These are phyloP conservation scores for Recurvomyces mirabilis DNA, from an alignment of 495 filamentous ascomycete species.

Conservation along the genomic window DNA sequence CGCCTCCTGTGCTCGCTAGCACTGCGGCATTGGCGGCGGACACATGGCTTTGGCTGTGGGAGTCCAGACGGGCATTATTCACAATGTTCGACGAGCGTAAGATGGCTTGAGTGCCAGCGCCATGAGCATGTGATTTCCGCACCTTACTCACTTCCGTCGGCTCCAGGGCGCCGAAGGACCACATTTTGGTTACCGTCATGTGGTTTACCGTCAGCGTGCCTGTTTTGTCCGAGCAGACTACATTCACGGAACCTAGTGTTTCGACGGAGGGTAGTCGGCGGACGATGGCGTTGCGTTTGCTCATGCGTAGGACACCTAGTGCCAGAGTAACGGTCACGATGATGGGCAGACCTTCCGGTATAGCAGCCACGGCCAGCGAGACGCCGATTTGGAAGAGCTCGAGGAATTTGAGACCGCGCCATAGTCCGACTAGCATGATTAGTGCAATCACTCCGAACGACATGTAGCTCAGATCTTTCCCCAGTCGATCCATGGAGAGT, in stretches of 20 bases:
- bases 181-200: slow-evolving; percentile 95
- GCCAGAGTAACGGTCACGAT: slow-evolving; percentile 96
- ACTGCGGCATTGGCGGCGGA: slow-evolving; percentile 62
- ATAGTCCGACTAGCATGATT: slow-evolving; percentile 77
- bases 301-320: slow-evolving; percentile 90
- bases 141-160: slow-evolving; percentile 68
- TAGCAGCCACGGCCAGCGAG: slow-evolving; percentile 90
- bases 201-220: slow-evolving; percentile 94
- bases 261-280: slow-evolving; percentile 92
- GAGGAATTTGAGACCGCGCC: slow-evolving; percentile 77
- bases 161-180: slow-evolving; percentile 64
- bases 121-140: slow-evolving; percentile 50
- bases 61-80: slow-evolving; percentile 74
- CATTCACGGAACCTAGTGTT: slow-evolving; percentile 94
- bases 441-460: slow-evolving; percentile 90
- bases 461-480: slow-evolving; percentile 86
- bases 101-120: slow-evolving; percentile 49
- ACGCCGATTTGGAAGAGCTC: slow-evolving; percentile 98
- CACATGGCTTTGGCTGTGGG: slow-evolving; percentile 47
- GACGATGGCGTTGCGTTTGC: slow-evolving; percentile 84
- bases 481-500: slow-evolving; percentile 90
- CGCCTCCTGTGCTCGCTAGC: slow-evolving; percentile 51
- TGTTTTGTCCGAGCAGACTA: slow-evolving; percentile 98
- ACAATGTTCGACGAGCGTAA: slow-evolving; percentile 88
- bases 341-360: slow-evolving; percentile 92